Evolutionary conservation across 805 yeast genomes (phyloP).

Genomic region (Ogataea chonburiensis): DNA sequence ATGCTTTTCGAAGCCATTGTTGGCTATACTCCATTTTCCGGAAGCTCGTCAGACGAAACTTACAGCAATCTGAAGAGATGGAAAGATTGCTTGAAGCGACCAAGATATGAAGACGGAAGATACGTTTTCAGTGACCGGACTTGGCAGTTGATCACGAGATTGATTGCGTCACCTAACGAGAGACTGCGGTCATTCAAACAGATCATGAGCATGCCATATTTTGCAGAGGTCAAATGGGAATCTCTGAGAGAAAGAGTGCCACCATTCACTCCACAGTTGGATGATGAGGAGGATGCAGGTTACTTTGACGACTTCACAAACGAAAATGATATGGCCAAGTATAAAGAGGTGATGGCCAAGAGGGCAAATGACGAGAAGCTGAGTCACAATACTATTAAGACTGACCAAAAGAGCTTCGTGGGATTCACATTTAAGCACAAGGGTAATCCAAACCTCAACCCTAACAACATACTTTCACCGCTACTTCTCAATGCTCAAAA

Average conservation of each 20-base stretch:
- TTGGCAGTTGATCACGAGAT: conserved; percentile 79
- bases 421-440: conserved; percentile 96
- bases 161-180: conserved; percentile 75
- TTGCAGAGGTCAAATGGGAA: conserved; percentile 80
- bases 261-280: conserved; percentile 95
- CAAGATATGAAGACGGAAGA: conserved; percentile 87
- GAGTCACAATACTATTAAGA: conserved; percentile 61
- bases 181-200: conserved; percentile 80
- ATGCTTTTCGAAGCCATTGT: conserved; percentile 94
- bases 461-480: conserved; percentile 35
- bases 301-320: conserved; percentile 97
- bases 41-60: conserved; percentile 90
- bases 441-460: conserved; percentile 51
- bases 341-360: conserved; percentile 94
- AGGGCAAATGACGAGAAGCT: conserved; percentile 79
- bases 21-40: conserved; percentile 97
- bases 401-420: conserved; percentile 71
- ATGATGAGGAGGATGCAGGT: conserved; percentile 97
- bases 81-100: conserved; percentile 85
- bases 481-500: conserved; percentile 28
- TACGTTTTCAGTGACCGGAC: conserved; percentile 94
- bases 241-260: conserved; percentile 69
- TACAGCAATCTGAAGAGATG: conserved; percentile 90
- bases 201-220: conserved; percentile 75
- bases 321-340: conserved; percentile 96